Percentiles rank a stretch among this genome's conserved stretches.
Evolutionary conservation across 768 basidiomycete species (phyloP).

Genomic region (Suillus weaverae): DNA sequence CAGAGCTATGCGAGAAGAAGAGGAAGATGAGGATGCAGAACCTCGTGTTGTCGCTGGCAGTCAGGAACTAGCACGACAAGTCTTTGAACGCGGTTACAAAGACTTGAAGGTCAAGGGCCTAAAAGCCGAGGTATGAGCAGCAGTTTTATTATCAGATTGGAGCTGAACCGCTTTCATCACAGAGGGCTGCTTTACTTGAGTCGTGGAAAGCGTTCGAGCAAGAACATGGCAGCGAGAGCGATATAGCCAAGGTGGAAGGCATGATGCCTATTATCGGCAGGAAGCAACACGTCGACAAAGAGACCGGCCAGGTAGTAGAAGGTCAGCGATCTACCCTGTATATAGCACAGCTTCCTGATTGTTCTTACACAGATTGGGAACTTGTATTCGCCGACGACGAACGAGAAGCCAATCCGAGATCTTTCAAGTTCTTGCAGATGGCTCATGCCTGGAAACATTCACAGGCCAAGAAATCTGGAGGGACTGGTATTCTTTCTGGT

Average conservation of each 20-base stretch:
- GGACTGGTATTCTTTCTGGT: conserved; percentile 42
- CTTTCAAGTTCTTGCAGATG: conserved; percentile 95
- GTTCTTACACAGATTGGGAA: conserved; percentile 74
- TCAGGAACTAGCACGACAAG: conserved; percentile 62
- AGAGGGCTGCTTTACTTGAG: conserved; percentile 91
- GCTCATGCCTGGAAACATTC: conserved; percentile 86
- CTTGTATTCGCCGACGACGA: conserved; percentile 97
- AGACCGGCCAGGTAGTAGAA: conserved; percentile 85
- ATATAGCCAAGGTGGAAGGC: conserved; percentile 78
- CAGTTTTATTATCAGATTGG: neutral
- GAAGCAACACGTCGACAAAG: conserved; percentile 78
- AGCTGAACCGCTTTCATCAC: conserved; percentile 10
- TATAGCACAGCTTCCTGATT: conserved; percentile 1
- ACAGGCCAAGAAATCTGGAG: conserved; percentile 43
- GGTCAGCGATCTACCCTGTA: conserved; percentile 44
- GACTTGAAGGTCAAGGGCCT: conserved; percentile 78
- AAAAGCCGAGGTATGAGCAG: conserved; percentile 76
- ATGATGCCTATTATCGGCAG: conserved; percentile 94
- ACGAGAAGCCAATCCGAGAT: conserved; percentile 85
- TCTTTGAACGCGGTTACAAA: conserved; percentile 87
- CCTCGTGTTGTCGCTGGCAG: conserved; percentile 72
- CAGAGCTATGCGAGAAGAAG: conserved; percentile 66
- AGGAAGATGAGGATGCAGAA: conserved; percentile 52
- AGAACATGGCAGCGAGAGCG: conserved; percentile 67
- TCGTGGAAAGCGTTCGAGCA: conserved; percentile 96